Base-by-base conservation (phyloP, 805 yeast genomes). In the Zygosaccharomyces pseudorouxii region DNA sequence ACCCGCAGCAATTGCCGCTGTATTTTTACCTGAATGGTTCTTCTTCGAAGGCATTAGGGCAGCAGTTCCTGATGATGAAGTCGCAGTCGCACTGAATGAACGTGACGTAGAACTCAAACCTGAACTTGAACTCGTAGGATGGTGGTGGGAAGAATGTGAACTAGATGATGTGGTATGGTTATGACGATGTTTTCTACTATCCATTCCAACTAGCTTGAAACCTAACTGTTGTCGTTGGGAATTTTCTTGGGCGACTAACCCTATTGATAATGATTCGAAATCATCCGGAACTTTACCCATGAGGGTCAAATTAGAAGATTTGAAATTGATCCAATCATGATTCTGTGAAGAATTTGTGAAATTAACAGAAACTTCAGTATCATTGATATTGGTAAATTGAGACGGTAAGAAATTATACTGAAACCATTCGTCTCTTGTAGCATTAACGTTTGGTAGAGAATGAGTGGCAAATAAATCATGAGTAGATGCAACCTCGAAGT, bases 1-100 rank as follows among this genome's bases (percentile, higher is more conserved):
- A 47, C 97, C 97, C 51, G 90, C 76, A 1, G 90, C 96, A 61
- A 92, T 86, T 0, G 96, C 96, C n/a, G 87, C 71, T 2, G 78
- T 77, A 55, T 78, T 83, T 45, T 71, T 73, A 18, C 46, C 48
- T 0, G 45, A 68, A 29, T 29, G 44, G 11, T 11, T 29, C 6
- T 56, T 58, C n/a, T 56, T 57, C 46, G 70, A 19, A 10, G 68
- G 40, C 2, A 64, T 22, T 14, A 72, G 40, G 4, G 70, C 37
- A 7, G 74, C 36, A 1, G 72, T 50, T 16, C 64, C 41, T 9
- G 63, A 46, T 10, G 67, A 38, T 3, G 68, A 40, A 4, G 69
- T 25, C 14, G 72, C 38, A 3, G 68, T 38, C 4, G 60, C 40
- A 1, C 68, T 41, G 2, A 68, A 41, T 16, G 71, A 42, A 7